Conservation (phyloP, 2,329 filamentous ascomycete genomes). For the Fusarium nanum region DNA sequence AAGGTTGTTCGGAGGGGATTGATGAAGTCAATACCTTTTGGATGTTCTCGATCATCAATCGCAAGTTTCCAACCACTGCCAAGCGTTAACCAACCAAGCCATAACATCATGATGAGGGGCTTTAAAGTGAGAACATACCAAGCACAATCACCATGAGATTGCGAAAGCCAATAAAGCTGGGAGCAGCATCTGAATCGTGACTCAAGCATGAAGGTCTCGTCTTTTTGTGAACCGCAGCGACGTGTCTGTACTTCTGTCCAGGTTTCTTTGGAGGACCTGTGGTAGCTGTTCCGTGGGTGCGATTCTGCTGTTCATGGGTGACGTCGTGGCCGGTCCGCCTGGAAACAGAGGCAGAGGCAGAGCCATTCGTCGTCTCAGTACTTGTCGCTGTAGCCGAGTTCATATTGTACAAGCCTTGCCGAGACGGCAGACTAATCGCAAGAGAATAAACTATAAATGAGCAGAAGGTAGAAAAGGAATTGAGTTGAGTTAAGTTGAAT, state of each 20-base stretch:
- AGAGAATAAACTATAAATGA: neutral
- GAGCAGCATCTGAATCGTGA: conserved; percentile 78
- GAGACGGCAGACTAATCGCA: conserved; percentile 25
- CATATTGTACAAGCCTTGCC: conserved; percentile 49
- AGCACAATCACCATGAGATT: conserved; percentile 97
- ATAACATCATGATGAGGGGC: conserved; percentile 29
- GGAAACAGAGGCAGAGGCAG: conserved; percentile 34
- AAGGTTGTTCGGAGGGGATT: neutral
- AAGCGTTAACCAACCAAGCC: conserved; percentile 33
- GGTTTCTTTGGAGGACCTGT: conserved; percentile 36
- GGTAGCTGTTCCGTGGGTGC: conserved; percentile 42
- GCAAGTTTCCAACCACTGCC: conserved; percentile 88
- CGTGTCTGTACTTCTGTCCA: conserved; percentile 83
- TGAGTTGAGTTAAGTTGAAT: conserved; percentile 11
- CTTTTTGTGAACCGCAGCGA: conserved; percentile 84
- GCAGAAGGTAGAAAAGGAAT: neutral
- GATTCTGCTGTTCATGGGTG: conserved; percentile 42
- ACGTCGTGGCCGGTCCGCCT: conserved; percentile 45
- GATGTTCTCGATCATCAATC: conserved; percentile 95
- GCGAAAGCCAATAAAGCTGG: conserved; percentile 92
- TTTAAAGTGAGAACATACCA: conserved; percentile 71
- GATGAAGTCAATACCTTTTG: conserved; percentile 74
- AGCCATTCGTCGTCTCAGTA: conserved; percentile 48
- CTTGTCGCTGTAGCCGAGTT: conserved; percentile 56
- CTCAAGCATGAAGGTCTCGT: conserved; percentile 83